Evolutionary conservation across 352 stramenopile genomes (phyloP).

Genomic region (Thraustochytrium aureum): DNA sequence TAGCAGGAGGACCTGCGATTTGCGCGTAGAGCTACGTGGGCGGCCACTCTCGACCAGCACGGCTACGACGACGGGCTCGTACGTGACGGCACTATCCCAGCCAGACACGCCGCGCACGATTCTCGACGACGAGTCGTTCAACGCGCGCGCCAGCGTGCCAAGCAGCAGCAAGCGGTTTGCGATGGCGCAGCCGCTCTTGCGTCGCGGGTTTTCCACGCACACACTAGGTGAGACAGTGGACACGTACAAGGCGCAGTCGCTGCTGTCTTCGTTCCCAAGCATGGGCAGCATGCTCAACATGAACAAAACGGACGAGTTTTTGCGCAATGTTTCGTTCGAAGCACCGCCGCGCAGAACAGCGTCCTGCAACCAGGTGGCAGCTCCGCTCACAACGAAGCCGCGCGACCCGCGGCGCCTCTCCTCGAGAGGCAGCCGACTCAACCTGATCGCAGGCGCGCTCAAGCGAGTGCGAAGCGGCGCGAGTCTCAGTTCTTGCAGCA

Average conservation of each 20-base stretch:
- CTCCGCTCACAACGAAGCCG: no score
- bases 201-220: slow-evolving; percentile 26
- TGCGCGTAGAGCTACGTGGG: no score
- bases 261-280: slow-evolving; percentile 32
- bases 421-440: no score
- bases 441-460: no score
- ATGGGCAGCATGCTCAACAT: slow-evolving; percentile 35
- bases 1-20: no score
- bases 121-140: not conserved
- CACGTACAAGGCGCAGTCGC: slow-evolving; percentile 32
- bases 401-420: no score
- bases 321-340: not conserved
- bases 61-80: not conserved
- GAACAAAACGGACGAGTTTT: slow-evolving; percentile 1
- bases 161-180: no score
- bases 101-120: not conserved
- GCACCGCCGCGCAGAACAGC: no score
- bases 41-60: not conserved
- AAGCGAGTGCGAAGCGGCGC: no score
- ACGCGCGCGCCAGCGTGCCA: no score
- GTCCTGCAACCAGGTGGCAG: no score
- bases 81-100: not conserved
- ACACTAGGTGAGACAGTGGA: slow-evolving; percentile 30
- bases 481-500: no score
- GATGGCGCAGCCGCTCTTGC: not conserved